These are phyloP conservation scores for Forsythia viridissima DNA, from an alignment of 257 asterid species.

Conservation along the genomic window DNA sequence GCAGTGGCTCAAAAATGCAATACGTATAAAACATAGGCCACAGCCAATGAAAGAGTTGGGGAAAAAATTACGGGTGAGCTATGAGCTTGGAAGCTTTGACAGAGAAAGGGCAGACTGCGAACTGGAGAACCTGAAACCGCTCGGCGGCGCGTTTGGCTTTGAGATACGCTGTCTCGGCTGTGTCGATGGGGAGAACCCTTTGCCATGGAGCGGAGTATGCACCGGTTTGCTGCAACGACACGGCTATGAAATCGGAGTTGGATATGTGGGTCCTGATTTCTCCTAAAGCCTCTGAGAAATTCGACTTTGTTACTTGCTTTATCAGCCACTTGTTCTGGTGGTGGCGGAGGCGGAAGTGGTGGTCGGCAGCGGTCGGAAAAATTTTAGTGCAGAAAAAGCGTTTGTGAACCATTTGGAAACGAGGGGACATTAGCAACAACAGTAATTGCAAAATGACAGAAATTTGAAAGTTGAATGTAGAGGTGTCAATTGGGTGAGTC, in stretches of 20 bases:
- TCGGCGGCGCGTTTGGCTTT: conserved; percentile 74
- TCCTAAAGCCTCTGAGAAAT: conserved; percentile 54
- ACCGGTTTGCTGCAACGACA: conserved; percentile 76
- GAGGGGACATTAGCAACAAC: not conserved
- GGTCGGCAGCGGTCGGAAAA: conserved; percentile 43
- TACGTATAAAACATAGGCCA: not conserved
- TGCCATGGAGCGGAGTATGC: conserved; percentile 83
- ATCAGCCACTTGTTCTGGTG: conserved; percentile 44
- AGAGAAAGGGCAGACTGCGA: conserved; percentile 87
- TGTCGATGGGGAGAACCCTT: conserved; percentile 66
- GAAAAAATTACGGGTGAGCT: conserved; percentile 63
- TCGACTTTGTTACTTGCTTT: conserved; percentile 71
- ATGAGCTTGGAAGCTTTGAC: conserved; percentile 59
- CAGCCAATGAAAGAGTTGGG: not conserved
- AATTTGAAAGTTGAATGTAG: too few relatives aligned
- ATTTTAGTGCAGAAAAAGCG: conserved; percentile 51
- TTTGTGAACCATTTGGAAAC: conserved; percentile 42
- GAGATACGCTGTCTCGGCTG: conserved; percentile 62
- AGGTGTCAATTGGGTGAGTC: too few relatives aligned
- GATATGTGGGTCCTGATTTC: conserved; percentile 45
- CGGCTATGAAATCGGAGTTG: conserved; percentile 61
- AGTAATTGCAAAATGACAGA: too few relatives aligned
- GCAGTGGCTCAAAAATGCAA: not conserved
- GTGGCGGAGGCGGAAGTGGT: conserved; percentile 16
- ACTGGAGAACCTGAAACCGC: conserved; percentile 80